Conservation (phyloP, 306 rosid species). For the Acacia melanoxylon region DNA sequence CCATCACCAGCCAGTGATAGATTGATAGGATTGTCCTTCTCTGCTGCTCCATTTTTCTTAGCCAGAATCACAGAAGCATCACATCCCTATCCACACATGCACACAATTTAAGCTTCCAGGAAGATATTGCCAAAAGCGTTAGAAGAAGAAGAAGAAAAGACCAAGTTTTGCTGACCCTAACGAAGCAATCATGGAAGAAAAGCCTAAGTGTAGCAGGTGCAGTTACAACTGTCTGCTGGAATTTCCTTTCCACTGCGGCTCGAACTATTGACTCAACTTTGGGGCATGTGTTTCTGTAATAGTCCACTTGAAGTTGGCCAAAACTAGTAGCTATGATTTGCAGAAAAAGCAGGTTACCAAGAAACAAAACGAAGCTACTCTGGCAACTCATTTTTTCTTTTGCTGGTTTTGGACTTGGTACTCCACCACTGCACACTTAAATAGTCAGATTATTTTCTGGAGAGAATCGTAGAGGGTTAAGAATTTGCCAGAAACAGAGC, state of each 20-base stretch:
- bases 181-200: constrained; percentile 89
- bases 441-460: neutral
- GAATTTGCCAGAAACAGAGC: constrained; percentile 18
- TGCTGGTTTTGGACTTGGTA: neutral
- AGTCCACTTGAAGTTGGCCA: constrained; percentile 49
- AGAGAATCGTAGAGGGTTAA: constrained; percentile 26
- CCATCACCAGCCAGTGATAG: constrained; percentile 91
- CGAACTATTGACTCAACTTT: constrained; percentile 70
- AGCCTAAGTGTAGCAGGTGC: constrained; percentile 90
- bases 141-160: neutral
- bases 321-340: constrained; percentile 23
- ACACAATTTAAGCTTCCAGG: neutral
- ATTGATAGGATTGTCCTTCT: constrained; percentile 63
- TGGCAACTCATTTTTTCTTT: constrained; percentile 41
- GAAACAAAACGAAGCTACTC: constrained; percentile 24
- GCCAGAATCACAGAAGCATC: constrained; percentile 86
- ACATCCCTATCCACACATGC: constrained; percentile 59
- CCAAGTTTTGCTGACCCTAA: constrained; percentile 48
- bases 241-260: constrained; percentile 57
- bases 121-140: neutral
- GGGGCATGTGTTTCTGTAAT: constrained; percentile 69
- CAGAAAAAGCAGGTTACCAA: constrained; percentile 40
- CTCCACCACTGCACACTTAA: constrained; percentile 25
- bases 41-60: constrained; percentile 50
- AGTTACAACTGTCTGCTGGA: constrained; percentile 63